Evolutionary conservation across 129 eudicot species (phyloP), one percentile per base, ranked within the genome.

Genomic region (Flaveria linearis): DNA sequence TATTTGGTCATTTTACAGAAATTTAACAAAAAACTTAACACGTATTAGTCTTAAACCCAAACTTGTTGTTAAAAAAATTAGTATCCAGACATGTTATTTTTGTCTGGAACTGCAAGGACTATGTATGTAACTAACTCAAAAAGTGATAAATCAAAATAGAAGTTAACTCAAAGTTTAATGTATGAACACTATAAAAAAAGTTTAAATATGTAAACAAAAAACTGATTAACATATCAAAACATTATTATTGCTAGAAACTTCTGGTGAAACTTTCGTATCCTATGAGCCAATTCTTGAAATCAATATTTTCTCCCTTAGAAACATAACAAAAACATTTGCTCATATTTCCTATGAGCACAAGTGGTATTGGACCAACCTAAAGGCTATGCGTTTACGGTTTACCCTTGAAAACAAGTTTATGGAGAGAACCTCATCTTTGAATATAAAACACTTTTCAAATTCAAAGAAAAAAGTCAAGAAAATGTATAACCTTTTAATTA

Each of bases 301-400:
- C 62, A 55, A 17, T 55, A 55, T 20, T 55, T 55, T n/a, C 25
- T 20, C 28, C 26, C 9, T 1, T 51, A 51, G 25, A 55, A 55
- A 55, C 39, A 7, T 55, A 17, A 55, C 61, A 53, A 53, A 53
- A 55, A 7, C 25, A 5, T 56, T 17, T 56, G 1, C 3, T 56
- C 62, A 18, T 23, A 22, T 49, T 43, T 60, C 18, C 78, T 43
- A 45, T 75, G 72, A 47, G 71, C 71, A 62, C 71, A 75, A 46
- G 33, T 46, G 79, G 79, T 75, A 26, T 62, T 47, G 20, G 62
- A 75, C 36, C 79, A 45, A 26, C 75, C 41, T 28, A 71, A 28
- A 17, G 26, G 71, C 50, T n/a, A 64, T 39, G 51, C 50, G 71
- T 66, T 66, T 66, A n/a, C 50, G 64, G 47, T 50, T 52, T 43